Conservation (phyloP, 73 alveolate genomes). For the Blepharisma stoltei region DNA sequence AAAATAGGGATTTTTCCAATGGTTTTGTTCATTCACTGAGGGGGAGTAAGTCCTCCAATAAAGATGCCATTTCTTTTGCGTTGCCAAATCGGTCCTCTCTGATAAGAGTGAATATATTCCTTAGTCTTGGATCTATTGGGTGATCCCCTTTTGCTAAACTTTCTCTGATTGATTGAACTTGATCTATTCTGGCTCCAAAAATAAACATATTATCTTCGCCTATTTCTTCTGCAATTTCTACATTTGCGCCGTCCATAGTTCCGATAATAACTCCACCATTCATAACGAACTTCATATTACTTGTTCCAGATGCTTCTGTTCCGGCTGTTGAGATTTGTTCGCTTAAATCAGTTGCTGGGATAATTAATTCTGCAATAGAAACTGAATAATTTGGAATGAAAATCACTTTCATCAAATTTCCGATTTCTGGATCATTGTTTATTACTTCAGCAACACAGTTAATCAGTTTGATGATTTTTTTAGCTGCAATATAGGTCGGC, state of each 20-base stretch:
- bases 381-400: constrained; percentile 87
- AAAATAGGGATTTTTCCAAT: too few relatives aligned
- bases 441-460: constrained; percentile 75
- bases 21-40: too few relatives aligned
- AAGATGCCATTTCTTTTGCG: constrained; percentile 55
- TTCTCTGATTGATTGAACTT: constrained; percentile 63
- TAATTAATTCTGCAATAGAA: constrained; percentile 78
- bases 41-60: constrained; percentile 39
- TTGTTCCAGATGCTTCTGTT: constrained; percentile 92
- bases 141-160: constrained; percentile 35
- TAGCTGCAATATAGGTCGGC: constrained; percentile 85
- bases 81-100: constrained; percentile 78
- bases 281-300: constrained; percentile 90
- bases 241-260: constrained; percentile 94
- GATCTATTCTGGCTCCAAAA: constrained; percentile 87
- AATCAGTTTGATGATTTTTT: constrained; percentile 78
- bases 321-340: constrained; percentile 94
- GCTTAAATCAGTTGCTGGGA: constrained; percentile 90
- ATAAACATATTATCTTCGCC: constrained; percentile 90
- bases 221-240: constrained; percentile 91
- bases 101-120: constrained; percentile 74
- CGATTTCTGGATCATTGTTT: constrained; percentile 81
- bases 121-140: constrained; percentile 66
- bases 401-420: constrained; percentile 70
- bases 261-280: constrained; percentile 88